phyloP scores from a whole-genome alignment of 106 monocot species.

The Xerophyta viscosa region DNA sequence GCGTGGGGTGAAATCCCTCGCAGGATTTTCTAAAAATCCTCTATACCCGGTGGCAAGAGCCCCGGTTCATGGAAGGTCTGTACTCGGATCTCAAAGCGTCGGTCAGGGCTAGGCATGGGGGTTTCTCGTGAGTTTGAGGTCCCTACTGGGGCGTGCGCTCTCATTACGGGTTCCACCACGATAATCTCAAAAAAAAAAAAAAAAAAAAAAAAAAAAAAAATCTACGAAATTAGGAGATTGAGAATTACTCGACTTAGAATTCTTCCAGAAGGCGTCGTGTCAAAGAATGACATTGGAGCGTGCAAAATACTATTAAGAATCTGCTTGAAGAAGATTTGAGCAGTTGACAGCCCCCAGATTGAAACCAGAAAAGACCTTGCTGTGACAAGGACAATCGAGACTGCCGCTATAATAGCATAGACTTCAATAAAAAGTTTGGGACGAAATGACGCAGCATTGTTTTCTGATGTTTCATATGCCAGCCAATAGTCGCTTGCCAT shows the following conservation, averaged over 20 bases:
- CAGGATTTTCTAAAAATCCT: too few relatives aligned
- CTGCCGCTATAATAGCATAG: slow-evolving; percentile 20
- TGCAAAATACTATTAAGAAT: slow-evolving; percentile 41
- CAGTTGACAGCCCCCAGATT: slow-evolving; percentile 32
- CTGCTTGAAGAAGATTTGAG: slow-evolving; percentile 39
- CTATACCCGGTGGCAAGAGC: too few relatives aligned
- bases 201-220: neutral
- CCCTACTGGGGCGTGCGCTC: too few relatives aligned
- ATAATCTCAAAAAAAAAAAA: too few relatives aligned
- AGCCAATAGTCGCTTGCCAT: slow-evolving; percentile 75
- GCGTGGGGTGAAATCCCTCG: too few relatives aligned
- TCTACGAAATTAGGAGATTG: neutral
- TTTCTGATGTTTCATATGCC: slow-evolving; percentile 53
- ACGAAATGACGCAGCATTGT: slow-evolving; percentile 21
- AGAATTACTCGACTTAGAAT: slow-evolving; percentile 39
- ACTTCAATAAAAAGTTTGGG: slow-evolving; percentile 34
- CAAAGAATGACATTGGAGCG: slow-evolving; percentile 54
- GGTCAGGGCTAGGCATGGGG: too few relatives aligned
- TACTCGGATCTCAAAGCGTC: too few relatives aligned
- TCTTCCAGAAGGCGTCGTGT: slow-evolving; percentile 50
- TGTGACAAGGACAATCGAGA: slow-evolving; percentile 19
- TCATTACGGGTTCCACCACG: too few relatives aligned
- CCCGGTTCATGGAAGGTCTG: too few relatives aligned
- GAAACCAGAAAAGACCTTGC: slow-evolving; percentile 22
- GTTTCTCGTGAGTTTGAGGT: too few relatives aligned